Percentiles rank a stretch among this genome's conserved stretches.
These are phyloP conservation scores for Fimicolochytrium jonesii DNA, from an alignment of 192 early-diverging fungal genomes.

Conservation along the genomic window DNA sequence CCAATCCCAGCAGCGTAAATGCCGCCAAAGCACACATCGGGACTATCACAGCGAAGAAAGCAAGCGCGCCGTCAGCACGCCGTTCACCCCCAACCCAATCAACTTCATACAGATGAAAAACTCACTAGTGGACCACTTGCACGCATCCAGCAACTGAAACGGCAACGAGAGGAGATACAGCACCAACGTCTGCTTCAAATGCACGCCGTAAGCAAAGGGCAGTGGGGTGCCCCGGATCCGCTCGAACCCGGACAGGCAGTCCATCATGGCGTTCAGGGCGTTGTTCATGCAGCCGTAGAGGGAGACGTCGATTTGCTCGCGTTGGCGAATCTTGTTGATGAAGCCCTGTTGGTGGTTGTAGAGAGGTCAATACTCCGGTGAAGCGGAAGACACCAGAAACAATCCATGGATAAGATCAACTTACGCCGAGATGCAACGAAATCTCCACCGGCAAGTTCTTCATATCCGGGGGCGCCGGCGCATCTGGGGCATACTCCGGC, in stretches of 20 bases:
- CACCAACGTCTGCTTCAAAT: constrained; percentile 49
- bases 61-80: background rate
- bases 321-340: constrained; percentile 1
- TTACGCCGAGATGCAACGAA: constrained; percentile 25
- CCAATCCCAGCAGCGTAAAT: constrained; percentile 59
- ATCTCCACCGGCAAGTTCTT: constrained; percentile 41
- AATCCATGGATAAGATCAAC: background rate
- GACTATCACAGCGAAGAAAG: constrained; percentile 24
- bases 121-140: constrained; percentile 54
- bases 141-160: constrained; percentile 63
- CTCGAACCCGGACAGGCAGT: constrained; percentile 58
- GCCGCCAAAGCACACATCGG: background rate
- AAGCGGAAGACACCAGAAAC: constrained; percentile 4
- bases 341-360: background rate
- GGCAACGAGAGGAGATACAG: constrained; percentile 75
- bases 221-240: constrained; percentile 81
- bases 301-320: constrained; percentile 20
- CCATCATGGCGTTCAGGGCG: constrained; percentile 18
- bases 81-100: too few relatives aligned
- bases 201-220: constrained; percentile 80
- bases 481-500: constrained; percentile 48
- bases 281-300: constrained; percentile 19
- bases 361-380: background rate
- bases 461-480: constrained; percentile 5
- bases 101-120: constrained; percentile 62